These are phyloP conservation scores for Arbutus unedo DNA, from an alignment of 148 eudicot species.

Conservation along the genomic window DNA sequence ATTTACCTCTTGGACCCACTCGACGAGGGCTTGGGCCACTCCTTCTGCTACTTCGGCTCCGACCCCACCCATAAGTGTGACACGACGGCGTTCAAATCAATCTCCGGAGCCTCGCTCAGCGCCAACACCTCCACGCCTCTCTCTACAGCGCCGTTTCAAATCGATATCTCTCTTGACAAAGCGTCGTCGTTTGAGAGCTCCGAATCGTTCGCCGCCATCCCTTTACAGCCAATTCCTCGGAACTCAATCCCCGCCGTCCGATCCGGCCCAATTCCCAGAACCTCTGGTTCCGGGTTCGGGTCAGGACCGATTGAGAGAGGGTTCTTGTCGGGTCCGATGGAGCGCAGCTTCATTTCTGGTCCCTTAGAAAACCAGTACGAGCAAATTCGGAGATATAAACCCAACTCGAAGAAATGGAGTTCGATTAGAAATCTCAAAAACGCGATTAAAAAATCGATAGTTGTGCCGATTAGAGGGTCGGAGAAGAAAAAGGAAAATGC, in stretches of 20 bases:
- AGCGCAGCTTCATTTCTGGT: constrained; percentile 48
- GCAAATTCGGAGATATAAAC: constrained; percentile 30
- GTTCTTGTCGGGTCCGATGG: constrained; percentile 66
- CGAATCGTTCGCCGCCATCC: constrained; percentile 48
- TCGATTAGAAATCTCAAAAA: constrained; percentile 45
- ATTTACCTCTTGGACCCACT: constrained; percentile 28
- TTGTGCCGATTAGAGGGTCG: neutral
- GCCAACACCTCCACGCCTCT: constrained; percentile 64
- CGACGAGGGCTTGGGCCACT: constrained; percentile 56
- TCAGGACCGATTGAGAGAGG: constrained; percentile 57
- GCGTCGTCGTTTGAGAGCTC: constrained; percentile 61
- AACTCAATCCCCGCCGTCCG: constrained; percentile 23
- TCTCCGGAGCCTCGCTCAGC: constrained; percentile 68
- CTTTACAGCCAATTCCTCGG: constrained; percentile 60
- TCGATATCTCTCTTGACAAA: constrained; percentile 23
- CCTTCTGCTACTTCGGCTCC: constrained; percentile 53
- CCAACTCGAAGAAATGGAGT: constrained; percentile 44
- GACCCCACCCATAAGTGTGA: constrained; percentile 19
- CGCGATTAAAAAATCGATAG: constrained; percentile 34
- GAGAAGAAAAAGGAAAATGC: constrained; percentile 15
- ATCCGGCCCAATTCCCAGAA: constrained; percentile 44
- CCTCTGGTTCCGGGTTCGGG: constrained; percentile 12
- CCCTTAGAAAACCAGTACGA: constrained; percentile 46
- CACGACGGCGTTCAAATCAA: constrained; percentile 38
- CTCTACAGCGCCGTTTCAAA: constrained; percentile 34